A percentile compares a stretch with the other conserved stretches of the same genome.
Conservation (phyloP, 352 stramenopile species). For the Phytophthora gonapodyides region DNA sequence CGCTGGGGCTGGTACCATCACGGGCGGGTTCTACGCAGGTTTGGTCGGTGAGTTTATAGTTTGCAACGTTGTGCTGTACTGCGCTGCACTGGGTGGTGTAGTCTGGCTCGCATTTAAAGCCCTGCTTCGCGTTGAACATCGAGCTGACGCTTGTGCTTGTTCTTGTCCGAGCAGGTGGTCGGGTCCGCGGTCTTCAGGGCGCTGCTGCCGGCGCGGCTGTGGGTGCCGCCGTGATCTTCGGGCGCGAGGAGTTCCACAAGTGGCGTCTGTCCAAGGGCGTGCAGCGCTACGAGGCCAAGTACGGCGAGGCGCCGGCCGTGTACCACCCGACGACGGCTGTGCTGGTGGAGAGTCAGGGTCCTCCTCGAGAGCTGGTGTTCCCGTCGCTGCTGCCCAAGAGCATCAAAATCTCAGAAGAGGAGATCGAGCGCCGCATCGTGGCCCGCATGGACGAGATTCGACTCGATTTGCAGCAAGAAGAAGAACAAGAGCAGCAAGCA, state of each 20-base stretch:
- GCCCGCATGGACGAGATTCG: constrained; percentile 74
- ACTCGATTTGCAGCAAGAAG: constrained; percentile 35
- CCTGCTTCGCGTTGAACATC: too few species aligned
- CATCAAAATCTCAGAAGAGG: constrained; percentile 72
- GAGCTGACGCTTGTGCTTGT: neutral
- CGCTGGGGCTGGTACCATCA: constrained; percentile 58
- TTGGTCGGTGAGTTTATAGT: constrained; percentile 54
- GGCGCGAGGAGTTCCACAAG: constrained; percentile 71
- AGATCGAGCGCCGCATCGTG: constrained; percentile 79
- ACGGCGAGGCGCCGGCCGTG: constrained; percentile 59
- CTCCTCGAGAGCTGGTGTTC: constrained; percentile 59
- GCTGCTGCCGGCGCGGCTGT: constrained; percentile 60
- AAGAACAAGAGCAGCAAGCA: constrained; percentile 17
- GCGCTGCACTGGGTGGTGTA: neutral
- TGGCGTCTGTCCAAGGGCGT: constrained; percentile 78
- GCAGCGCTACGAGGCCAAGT: constrained; percentile 83
- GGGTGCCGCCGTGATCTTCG: constrained; percentile 64
- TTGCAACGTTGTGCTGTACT: constrained; percentile 1
- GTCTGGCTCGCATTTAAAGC: too few species aligned
- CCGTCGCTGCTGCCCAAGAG: constrained; percentile 73
- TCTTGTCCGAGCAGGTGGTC: constrained; percentile 49
- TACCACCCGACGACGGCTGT: constrained; percentile 68
- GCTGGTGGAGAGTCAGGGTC: constrained; percentile 67
- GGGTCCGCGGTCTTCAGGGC: constrained; percentile 69
- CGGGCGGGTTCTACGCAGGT: constrained; percentile 72